Evolutionary conservation across 495 filamentous ascomycete species (phyloP).

Genomic region (Clavariopsis aquatica): DNA sequence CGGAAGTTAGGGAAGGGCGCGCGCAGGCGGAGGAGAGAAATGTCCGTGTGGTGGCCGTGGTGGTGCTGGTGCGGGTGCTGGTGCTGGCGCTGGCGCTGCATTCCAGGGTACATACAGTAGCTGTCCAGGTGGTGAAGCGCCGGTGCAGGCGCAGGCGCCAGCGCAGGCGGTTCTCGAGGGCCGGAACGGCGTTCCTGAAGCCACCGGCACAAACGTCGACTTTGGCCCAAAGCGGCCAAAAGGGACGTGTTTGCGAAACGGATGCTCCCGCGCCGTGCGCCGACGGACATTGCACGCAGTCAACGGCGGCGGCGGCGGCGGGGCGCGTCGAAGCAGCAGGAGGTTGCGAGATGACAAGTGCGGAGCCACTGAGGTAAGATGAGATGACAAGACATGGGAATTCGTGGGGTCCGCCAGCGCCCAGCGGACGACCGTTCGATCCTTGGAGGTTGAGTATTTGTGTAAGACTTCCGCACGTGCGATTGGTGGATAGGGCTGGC

Average conservation of each 20-base stretch:
- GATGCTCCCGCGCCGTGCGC: slow-evolving; percentile 10
- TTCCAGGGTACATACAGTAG: neutral
- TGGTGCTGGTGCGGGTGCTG: no score
- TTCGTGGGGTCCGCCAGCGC: slow-evolving; percentile 11
- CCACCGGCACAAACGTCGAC: neutral
- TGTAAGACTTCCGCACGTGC: slow-evolving; percentile 6
- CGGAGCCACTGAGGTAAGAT: slow-evolving; percentile 1
- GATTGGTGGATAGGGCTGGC: neutral
- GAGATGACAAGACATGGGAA: slow-evolving; percentile 15
- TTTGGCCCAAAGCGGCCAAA: neutral
- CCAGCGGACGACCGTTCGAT: neutral
- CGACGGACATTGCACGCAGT: slow-evolving; percentile 27
- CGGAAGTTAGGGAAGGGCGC: slow-evolving; percentile 17
- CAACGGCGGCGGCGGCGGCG: no score
- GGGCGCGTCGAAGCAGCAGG: no score
- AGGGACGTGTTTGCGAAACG: neutral
- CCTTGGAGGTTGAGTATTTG: neutral
- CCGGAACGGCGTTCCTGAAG: slow-evolving; percentile 30
- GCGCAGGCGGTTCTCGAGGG: neutral
- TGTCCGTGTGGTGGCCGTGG: slow-evolving; percentile 26
- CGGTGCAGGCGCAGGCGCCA: neutral
- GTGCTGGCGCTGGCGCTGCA: neutral
- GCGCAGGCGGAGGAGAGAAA: neutral
- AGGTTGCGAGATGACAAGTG: no score
- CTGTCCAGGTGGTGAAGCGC: no score